phyloP scores from a whole-genome alignment of 305 asterid species.

The Fraxinus angustifolia region DNA sequence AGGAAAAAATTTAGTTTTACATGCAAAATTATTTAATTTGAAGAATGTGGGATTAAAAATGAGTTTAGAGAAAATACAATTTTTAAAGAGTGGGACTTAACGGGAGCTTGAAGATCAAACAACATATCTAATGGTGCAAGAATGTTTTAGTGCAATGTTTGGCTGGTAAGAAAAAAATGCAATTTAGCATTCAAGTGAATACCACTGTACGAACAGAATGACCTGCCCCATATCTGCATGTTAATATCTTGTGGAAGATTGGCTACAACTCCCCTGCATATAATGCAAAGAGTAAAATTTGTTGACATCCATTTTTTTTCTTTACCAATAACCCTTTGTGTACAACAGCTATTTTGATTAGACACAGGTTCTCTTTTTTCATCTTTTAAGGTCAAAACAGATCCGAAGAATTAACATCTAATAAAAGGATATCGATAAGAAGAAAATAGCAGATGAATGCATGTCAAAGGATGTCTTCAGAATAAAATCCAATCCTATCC shows the following conservation, averaged over 20 bases:
- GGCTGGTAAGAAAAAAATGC: not conserved
- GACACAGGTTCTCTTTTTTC: not conserved
- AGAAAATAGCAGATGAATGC: not conserved
- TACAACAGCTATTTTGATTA: not conserved
- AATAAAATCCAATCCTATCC: not conserved
- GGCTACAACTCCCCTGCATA: constrained; percentile 46
- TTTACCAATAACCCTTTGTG: not conserved
- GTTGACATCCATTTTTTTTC: not conserved
- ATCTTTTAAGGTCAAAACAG: constrained; percentile 3
- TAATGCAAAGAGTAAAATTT: constrained; percentile 18
- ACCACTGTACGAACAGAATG: constrained; percentile 60
- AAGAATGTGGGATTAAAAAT: too few relatives aligned
- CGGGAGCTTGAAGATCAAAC: not conserved
- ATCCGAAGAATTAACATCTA: not conserved
- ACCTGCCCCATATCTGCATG: constrained; percentile 47
- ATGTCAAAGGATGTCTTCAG: not conserved
- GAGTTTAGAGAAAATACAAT: not conserved
- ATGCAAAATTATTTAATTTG: not conserved
- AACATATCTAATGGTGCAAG: not conserved
- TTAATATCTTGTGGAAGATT: constrained; percentile 29
- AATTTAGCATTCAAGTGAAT: constrained; percentile 20
- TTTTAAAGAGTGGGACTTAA: not conserved
- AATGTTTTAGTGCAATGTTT: not conserved
- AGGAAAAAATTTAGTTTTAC: too few relatives aligned
- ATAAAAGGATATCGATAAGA: not conserved